These are phyloP conservation scores for Cardamine resedifolia DNA, from an alignment of 345 rosid species.

Conservation along the genomic window DNA sequence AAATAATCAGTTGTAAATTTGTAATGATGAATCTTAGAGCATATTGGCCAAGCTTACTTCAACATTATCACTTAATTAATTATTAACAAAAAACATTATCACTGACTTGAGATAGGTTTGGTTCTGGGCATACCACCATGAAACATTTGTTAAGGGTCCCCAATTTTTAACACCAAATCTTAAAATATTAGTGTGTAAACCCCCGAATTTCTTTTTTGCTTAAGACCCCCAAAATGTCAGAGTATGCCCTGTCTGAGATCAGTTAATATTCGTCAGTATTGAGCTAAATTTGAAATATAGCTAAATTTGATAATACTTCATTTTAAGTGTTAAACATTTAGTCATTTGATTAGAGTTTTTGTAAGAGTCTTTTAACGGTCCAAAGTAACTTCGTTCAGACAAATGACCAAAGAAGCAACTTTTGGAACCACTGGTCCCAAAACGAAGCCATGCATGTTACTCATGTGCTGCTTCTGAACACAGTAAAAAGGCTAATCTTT, in stretches of 20 bases:
- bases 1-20: not conserved
- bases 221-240: too few relatives aligned
- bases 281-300: not conserved
- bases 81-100: too few relatives aligned
- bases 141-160: too few relatives aligned
- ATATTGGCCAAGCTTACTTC: not conserved
- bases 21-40: not conserved
- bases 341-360: conserved; percentile 16
- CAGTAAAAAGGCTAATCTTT: conserved; percentile 13
- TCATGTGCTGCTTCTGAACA: conserved; percentile 35
- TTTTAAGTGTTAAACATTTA: too few relatives aligned
- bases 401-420: conserved; percentile 21
- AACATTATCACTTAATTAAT: not conserved
- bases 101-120: too few relatives aligned
- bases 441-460: conserved; percentile 19
- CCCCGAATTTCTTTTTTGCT: too few relatives aligned
- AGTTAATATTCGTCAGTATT: not conserved
- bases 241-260: too few relatives aligned
- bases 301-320: not conserved
- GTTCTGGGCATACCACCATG: too few relatives aligned
- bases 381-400: not conserved
- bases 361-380: not conserved
- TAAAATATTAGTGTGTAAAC: too few relatives aligned
- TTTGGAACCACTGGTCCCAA: conserved; percentile 29
- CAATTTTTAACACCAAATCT: too few relatives aligned